phyloP scores from a whole-genome alignment of 2,329 filamentous ascomycete genomes.

The Chaetomiaceae sp. region DNA sequence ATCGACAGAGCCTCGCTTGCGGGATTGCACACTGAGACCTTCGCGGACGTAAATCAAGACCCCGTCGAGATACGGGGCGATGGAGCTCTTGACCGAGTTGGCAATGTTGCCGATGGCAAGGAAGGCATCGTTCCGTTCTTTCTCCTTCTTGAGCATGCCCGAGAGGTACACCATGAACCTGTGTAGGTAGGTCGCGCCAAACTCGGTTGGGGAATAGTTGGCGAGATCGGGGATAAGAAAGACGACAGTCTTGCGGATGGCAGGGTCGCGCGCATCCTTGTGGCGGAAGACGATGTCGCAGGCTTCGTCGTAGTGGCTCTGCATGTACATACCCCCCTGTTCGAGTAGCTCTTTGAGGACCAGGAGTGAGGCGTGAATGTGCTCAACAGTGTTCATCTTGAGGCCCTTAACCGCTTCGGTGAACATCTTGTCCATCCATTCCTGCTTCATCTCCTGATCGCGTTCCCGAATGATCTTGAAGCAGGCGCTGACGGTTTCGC shows the following conservation, averaged over 20 bases:
- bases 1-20: constrained; percentile 59
- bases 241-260: constrained; percentile 86
- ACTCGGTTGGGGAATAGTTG: constrained; percentile 86
- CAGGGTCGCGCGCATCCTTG: constrained; percentile 85
- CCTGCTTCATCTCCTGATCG: constrained; percentile 79
- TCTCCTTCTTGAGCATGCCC: constrained; percentile 88
- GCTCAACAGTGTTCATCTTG: constrained; percentile 75
- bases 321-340: constrained; percentile 99
- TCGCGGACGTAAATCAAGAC: constrained; percentile 92
- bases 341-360: constrained; percentile 89
- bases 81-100: constrained; percentile 91
- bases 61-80: constrained; percentile 90
- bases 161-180: constrained; percentile 97
- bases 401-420: constrained; percentile 78
- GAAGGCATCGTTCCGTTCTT: constrained; percentile 90
- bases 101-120: constrained; percentile 94
- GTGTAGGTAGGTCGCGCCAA: constrained; percentile 81
- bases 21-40: constrained; percentile 75
- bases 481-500: constrained; percentile 88
- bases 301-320: constrained; percentile 83
- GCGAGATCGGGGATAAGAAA: constrained; percentile 88
- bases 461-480: constrained; percentile 93
- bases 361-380: constrained; percentile 87
- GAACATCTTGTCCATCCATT: constrained; percentile 89
- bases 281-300: constrained; percentile 91